Evolutionary conservation across 805 yeast genomes (phyloP).

Genomic region (Scheffersomyces stipitis): DNA sequence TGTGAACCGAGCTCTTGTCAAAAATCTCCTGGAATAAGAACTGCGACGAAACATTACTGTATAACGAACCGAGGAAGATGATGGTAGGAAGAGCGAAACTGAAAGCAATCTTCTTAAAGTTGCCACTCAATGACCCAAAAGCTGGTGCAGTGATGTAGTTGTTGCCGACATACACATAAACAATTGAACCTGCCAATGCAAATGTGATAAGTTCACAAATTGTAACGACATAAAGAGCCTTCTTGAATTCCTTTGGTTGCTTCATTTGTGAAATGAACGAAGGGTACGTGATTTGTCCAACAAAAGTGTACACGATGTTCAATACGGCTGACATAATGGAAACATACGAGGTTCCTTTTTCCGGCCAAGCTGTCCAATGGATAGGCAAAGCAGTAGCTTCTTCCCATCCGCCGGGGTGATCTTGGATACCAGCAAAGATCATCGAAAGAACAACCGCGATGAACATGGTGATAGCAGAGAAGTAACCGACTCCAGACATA

Average conservation of each 20-base stretch:
- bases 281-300: constrained; percentile 64
- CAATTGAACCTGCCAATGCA: constrained; percentile 55
- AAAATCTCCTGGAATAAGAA: constrained; percentile 51
- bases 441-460: constrained; percentile 53
- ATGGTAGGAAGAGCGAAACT: constrained; percentile 64
- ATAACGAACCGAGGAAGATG: constrained; percentile 54
- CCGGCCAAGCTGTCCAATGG: constrained; percentile 50
- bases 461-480: constrained; percentile 58
- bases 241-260: constrained; percentile 55
- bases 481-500: constrained; percentile 50
- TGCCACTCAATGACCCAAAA: constrained; percentile 49
- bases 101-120: constrained; percentile 53
- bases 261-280: constrained; percentile 62
- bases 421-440: constrained; percentile 53
- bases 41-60: constrained; percentile 54
- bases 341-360: constrained; percentile 52
- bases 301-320: constrained; percentile 62
- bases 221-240: constrained; percentile 55
- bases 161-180: constrained; percentile 59
- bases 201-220: constrained; percentile 49
- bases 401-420: constrained; percentile 45
- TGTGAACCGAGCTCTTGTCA: constrained; percentile 40
- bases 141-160: constrained; percentile 59
- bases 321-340: constrained; percentile 54
- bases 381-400: constrained; percentile 32